These are phyloP conservation scores for Phaseolus lunatus DNA, from an alignment of 306 rosid genomes.

Conservation along the genomic window DNA sequence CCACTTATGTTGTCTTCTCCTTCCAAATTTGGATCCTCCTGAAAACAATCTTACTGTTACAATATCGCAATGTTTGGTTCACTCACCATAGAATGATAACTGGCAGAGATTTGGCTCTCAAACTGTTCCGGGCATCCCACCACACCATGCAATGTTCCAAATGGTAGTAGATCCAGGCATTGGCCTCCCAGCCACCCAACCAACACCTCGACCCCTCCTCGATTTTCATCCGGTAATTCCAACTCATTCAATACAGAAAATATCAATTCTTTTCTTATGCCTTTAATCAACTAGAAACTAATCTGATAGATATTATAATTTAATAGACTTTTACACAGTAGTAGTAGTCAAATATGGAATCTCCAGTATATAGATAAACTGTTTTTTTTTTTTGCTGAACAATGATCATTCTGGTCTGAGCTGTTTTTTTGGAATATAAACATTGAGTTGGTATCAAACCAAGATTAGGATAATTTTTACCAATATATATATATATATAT, in stretches of 20 bases:
- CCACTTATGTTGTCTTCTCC: conserved; percentile 46
- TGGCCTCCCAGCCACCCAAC: conserved; percentile 48
- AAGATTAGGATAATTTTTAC: too few relatives aligned
- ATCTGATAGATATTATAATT: too few relatives aligned
- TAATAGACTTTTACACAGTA: too few relatives aligned
- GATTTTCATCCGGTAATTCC: conserved; percentile 74
- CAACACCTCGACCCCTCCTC: conserved; percentile 55
- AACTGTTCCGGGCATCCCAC: conserved; percentile 67
- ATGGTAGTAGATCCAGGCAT: conserved; percentile 52
- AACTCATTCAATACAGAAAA: not conserved
- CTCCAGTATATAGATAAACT: too few relatives aligned
- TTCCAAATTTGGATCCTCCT: conserved; percentile 41
- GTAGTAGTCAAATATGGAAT: too few relatives aligned
- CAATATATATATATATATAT: too few relatives aligned
- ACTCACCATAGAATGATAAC: not conserved
- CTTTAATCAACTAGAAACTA: too few relatives aligned
- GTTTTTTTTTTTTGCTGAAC: too few relatives aligned
- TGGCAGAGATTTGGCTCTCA: conserved; percentile 71
- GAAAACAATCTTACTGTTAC: not conserved
- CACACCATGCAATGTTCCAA: conserved; percentile 68
- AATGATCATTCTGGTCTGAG: too few relatives aligned
- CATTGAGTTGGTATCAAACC: too few relatives aligned
- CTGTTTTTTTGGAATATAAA: too few relatives aligned
- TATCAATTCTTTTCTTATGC: too few relatives aligned
- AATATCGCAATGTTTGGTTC: conserved; percentile 18